A percentile compares a stretch with the other conserved stretches of the same genome.
phyloP scores from a whole-genome alignment of 2,329 filamentous ascomycete species.

The Pseudogymnoascus verrucosus region DNA sequence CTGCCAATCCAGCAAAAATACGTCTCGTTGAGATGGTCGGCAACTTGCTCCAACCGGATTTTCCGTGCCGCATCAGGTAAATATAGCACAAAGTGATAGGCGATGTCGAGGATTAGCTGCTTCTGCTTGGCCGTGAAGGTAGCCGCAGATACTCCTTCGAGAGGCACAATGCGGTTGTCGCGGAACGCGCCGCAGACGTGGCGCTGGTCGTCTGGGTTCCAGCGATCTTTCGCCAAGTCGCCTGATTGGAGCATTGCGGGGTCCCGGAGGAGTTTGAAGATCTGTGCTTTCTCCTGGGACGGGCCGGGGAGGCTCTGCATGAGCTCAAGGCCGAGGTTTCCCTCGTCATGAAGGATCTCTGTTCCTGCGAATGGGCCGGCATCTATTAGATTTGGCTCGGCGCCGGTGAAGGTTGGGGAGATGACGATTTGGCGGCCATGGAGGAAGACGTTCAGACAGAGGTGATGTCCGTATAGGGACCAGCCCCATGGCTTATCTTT shows the following conservation, averaged over 20 bases:
- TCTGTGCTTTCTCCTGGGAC: slow-evolving; percentile 32
- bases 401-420: slow-evolving; percentile 68
- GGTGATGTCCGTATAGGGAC: slow-evolving; percentile 61
- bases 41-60: slow-evolving; percentile 46
- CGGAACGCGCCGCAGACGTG: slow-evolving; percentile 71
- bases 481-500: slow-evolving; percentile 14
- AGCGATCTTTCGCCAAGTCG: slow-evolving; percentile 44
- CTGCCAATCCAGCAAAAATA: slow-evolving; percentile 76
- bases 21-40: slow-evolving; percentile 55
- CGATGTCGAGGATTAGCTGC: slow-evolving; percentile 43
- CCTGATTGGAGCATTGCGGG: slow-evolving; percentile 51
- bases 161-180: slow-evolving; percentile 70
- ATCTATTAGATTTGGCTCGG: slow-evolving; percentile 55
- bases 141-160: slow-evolving; percentile 51
- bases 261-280: slow-evolving; percentile 54
- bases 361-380: slow-evolving; percentile 24
- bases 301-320: slow-evolving; percentile 23
- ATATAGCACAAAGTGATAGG: slow-evolving; percentile 60
- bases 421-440: slow-evolving; percentile 56
- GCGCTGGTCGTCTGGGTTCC: slow-evolving; percentile 75
- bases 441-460: slow-evolving; percentile 64
- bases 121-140: slow-evolving; percentile 42
- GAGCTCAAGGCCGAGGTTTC: slow-evolving; percentile 18
- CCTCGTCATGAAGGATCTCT: slow-evolving; percentile 31
- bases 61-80: slow-evolving; percentile 44